phyloP scores from a whole-genome alignment of 2,329 filamentous ascomycete species.

The Fusarium sp. region DNA sequence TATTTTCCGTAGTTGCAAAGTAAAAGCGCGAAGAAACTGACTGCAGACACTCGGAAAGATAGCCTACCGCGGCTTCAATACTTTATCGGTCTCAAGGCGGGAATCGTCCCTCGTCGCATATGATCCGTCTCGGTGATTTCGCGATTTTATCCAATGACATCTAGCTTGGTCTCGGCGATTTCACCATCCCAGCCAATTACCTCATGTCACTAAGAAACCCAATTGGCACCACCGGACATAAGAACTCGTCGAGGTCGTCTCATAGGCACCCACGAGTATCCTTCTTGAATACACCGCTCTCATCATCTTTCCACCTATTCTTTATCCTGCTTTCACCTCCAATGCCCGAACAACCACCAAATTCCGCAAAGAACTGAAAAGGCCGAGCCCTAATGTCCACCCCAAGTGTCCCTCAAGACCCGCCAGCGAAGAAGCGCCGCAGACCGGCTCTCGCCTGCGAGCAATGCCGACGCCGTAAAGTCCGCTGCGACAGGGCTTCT shows the following conservation, averaged over 20 bases:
- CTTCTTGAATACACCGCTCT: background rate
- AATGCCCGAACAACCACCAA: background rate
- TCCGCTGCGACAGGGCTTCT: background rate
- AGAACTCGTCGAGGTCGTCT: background rate
- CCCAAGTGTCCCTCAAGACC: background rate
- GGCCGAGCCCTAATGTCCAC: background rate
- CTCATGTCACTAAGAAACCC: background rate
- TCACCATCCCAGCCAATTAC: background rate
- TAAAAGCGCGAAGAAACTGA: background rate
- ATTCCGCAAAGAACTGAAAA: background rate
- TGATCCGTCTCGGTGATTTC: background rate
- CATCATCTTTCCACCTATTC: background rate
- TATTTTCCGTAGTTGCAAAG: background rate
- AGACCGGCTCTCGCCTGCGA: background rate
- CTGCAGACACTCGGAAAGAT: background rate
- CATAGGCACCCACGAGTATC: background rate
- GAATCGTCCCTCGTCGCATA: background rate
- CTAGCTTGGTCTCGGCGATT: background rate
- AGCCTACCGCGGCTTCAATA: background rate
- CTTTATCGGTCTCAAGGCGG: background rate
- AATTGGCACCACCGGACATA: background rate
- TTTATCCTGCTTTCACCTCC: background rate
- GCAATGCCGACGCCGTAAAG: background rate
- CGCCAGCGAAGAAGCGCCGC: background rate
- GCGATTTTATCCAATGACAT: background rate